Evolutionary conservation across 2,329 filamentous ascomycete species (phyloP).

Genomic region (Biscogniauxia sp.): DNA sequence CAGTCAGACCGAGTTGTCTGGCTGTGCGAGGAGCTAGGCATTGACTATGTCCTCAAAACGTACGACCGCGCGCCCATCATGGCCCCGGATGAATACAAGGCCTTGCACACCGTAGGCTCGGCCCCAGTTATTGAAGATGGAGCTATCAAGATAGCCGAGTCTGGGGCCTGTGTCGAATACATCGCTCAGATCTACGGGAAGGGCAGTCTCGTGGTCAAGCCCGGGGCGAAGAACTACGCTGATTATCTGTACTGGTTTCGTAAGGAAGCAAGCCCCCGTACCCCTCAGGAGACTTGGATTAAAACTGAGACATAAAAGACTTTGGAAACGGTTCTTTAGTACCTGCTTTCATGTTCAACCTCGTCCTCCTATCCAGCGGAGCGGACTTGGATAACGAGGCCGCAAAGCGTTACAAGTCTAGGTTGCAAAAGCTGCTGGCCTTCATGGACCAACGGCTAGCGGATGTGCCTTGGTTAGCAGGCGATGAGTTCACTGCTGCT

Average conservation of each 20-base stretch:
- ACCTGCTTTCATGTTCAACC: slow-evolving; percentile 36
- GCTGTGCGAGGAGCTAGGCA: slow-evolving; percentile 61
- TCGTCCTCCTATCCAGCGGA: slow-evolving; percentile 38
- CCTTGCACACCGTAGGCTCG: slow-evolving; percentile 48
- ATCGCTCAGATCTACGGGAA: slow-evolving; percentile 52
- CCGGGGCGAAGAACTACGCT: slow-evolving; percentile 48
- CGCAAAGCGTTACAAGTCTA: slow-evolving; percentile 30
- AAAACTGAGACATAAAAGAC: slow-evolving; percentile 32
- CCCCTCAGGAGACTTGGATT: neutral
- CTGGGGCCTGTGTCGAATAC: slow-evolving; percentile 60
- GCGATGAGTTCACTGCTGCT: slow-evolving; percentile 60
- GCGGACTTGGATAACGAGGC: slow-evolving; percentile 27
- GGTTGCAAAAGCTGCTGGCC: slow-evolving; percentile 38
- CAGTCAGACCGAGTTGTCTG: slow-evolving; percentile 65
- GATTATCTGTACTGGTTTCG: slow-evolving; percentile 65
- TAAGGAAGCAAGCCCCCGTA: slow-evolving; percentile 5
- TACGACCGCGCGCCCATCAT: slow-evolving; percentile 34
- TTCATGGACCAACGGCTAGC: slow-evolving; percentile 48
- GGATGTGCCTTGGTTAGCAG: slow-evolving; percentile 54
- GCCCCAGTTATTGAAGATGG: slow-evolving; percentile 61
- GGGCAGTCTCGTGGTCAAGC: slow-evolving; percentile 46
- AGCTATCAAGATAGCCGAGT: slow-evolving; percentile 55
- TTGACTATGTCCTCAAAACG: slow-evolving; percentile 44
- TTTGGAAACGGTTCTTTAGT: slow-evolving; percentile 49
- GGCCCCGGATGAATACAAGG: slow-evolving; percentile 39